Base-by-base conservation (phyloP, 805 yeast species). In the Ogataea haglerorum region DNA sequence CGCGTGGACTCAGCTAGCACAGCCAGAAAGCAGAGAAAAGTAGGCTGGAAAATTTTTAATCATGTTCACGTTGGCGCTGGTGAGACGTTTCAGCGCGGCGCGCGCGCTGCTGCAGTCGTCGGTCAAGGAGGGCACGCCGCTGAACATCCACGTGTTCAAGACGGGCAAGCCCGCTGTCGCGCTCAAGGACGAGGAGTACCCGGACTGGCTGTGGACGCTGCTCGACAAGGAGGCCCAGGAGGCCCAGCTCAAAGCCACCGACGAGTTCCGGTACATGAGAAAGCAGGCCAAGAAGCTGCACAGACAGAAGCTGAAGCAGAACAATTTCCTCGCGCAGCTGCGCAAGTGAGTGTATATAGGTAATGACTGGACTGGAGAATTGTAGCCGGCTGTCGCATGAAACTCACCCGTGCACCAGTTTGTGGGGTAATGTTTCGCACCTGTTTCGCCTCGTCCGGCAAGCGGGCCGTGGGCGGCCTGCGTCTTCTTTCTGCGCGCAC, bases 161-260 rank as follows among this genome's bases (percentile, higher is more conserved):
- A 71, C 73, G 26, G 95, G 91, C n/a, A 78, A 82, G 45, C 96
- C 89, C 52, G 88, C 95, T 7, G 80, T 87, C 5, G 98, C 98
- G 2, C 63, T 84, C 40, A 87, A 83, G 46, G 98, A 93, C 60
- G 70, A 70, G 27, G 95, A 90, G 54, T 91, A 91, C 58, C 99
- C 99, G 5, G 85, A 75, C 32, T 91, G 99, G 99, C 72, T 91
- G 38, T 93, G 98, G 98, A 77, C 74, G 5, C 69, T 86, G 34
- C 73, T 89, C 23, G 95, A 90, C 61, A 68, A 75, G 37, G 75
- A 75, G 27, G 75, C 75, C n/a, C 80, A 77, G 55, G 68, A 72
- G 42, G 74, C 69, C 19, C 69, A 74, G 49, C 69, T 83, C 27
- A 80, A 75, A 36, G 37, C 55, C 8, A 70, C 69, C 17, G 77